A percentile compares a stretch with the other conserved stretches of the same genome.
phyloP scores from a whole-genome alignment of 2,329 filamentous ascomycete species.

The Cordyceps cicadae region DNA sequence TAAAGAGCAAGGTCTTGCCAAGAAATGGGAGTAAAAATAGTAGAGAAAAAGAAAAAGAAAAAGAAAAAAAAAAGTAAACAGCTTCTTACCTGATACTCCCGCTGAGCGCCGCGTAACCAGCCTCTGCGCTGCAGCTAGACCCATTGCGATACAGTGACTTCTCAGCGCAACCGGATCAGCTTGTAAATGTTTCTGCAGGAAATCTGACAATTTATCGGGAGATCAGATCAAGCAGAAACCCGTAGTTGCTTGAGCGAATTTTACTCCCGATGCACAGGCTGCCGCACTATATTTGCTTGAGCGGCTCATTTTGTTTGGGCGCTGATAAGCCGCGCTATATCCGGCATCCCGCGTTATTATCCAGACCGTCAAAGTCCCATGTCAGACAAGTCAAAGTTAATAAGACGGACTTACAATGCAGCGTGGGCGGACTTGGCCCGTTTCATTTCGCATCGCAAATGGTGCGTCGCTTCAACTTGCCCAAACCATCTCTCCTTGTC shows the following conservation, averaged over 20 bases:
- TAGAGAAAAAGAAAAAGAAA: too few species aligned
- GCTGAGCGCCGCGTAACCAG: not conserved
- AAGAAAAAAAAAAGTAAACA: not conserved
- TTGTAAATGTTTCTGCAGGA: not conserved
- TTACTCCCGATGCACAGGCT: not conserved
- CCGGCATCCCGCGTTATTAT: not conserved
- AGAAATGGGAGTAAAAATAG: not conserved
- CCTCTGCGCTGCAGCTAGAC: not conserved
- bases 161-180: not conserved
- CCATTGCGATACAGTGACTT: not conserved
- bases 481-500: not conserved
- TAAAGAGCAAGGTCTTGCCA: not conserved
- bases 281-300: not conserved
- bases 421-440: not conserved
- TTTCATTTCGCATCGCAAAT: not conserved
- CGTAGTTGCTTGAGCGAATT: not conserved
- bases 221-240: not conserved
- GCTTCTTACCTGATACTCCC: not conserved
- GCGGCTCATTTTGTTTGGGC: not conserved
- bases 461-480: not conserved
- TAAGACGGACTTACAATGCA: not conserved
- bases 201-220: not conserved
- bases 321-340: conserved; percentile 1
- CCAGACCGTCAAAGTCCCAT: not conserved
- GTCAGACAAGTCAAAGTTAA: not conserved